Evolutionary conservation across 352 stramenopile genomes (phyloP).

Genomic region (Pythium vanterpoolii): DNA sequence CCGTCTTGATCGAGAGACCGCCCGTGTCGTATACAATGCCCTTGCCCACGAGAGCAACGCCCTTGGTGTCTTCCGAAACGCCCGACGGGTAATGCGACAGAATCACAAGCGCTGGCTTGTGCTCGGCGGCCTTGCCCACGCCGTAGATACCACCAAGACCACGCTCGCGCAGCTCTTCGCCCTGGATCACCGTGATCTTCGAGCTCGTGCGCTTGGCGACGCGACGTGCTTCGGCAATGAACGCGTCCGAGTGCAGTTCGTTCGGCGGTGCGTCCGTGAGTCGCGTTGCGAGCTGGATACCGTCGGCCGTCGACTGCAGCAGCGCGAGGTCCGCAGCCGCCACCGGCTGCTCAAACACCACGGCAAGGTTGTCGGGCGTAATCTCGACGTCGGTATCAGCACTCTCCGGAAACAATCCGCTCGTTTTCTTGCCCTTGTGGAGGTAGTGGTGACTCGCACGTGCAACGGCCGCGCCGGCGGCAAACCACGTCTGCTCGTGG

Average conservation of each 20-base stretch:
- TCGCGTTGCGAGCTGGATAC: conserved; percentile 79
- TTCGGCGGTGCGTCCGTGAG: conserved; percentile 91
- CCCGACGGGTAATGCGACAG: conserved; percentile 75
- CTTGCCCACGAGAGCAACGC: conserved; percentile 91
- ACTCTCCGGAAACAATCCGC: conserved; percentile 28
- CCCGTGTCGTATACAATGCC: conserved; percentile 97
- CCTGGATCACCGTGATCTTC: conserved; percentile 80
- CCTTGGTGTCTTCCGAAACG: conserved; percentile 28
- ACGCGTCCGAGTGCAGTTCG: conserved; percentile 88
- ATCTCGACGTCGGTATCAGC: conserved; percentile 23
- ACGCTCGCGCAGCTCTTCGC: conserved; percentile 84
- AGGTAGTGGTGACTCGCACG: conserved; percentile 44
- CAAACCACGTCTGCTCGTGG: conserved; percentile 53
- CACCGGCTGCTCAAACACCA: conserved; percentile 49
- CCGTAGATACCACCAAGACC: conserved; percentile 93
- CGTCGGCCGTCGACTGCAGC: conserved; percentile 64
- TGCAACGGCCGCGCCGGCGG: conserved; percentile 50
- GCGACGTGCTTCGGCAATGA: conserved; percentile 76
- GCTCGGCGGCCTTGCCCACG: conserved; percentile 87
- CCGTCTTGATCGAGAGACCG: conserved; percentile 92
- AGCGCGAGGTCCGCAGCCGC: conserved; percentile 28
- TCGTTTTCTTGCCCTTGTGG: conserved; percentile 44
- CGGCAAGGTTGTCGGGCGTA: conserved; percentile 38
- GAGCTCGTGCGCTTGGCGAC: conserved; percentile 61
- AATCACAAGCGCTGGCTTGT: conserved; percentile 90